Conservation (phyloP, 306 rosid species). For the Crataegus laevigata region DNA sequence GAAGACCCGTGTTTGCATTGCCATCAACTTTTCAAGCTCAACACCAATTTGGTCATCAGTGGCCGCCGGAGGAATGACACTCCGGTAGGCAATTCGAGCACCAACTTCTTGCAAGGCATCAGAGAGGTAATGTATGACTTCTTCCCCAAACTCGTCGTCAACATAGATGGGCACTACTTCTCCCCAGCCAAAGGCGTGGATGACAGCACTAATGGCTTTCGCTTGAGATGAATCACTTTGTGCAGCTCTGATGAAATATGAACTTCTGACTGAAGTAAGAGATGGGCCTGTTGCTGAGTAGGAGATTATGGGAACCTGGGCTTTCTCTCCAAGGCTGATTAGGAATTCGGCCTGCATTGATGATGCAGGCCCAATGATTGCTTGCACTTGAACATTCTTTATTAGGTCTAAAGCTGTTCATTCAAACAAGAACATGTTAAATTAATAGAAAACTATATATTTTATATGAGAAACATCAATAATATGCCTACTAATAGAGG, state of each 20-base stretch:
- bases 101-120: slow-evolving; percentile 17
- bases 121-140: neutral
- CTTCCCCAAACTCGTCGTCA: slow-evolving; percentile 8
- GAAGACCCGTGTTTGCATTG: slow-evolving; percentile 6
- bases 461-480: no score
- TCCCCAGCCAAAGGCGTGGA: slow-evolving; percentile 42
- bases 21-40: slow-evolving; percentile 17
- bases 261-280: slow-evolving; percentile 25
- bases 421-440: neutral
- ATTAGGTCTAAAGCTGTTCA: slow-evolving; percentile 15
- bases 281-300: slow-evolving; percentile 53
- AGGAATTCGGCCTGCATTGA: slow-evolving; percentile 46
- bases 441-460: no score
- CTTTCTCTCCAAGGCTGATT: slow-evolving; percentile 37
- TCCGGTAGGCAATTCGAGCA: neutral
- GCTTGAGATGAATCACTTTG: slow-evolving; percentile 40
- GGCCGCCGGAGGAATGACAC: slow-evolving; percentile 10
- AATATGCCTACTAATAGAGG: no score
- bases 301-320: slow-evolving; percentile 41
- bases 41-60: slow-evolving; percentile 12
- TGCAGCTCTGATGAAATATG: slow-evolving; percentile 43
- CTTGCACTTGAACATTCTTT: slow-evolving; percentile 18
- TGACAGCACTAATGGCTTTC: slow-evolving; percentile 23
- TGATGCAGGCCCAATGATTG: slow-evolving; percentile 41
- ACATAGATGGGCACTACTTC: slow-evolving; percentile 4